Evolutionary conservation across 1,139 yeast genomes (phyloP).

Genomic region (Hansenula lynferdii): DNA sequence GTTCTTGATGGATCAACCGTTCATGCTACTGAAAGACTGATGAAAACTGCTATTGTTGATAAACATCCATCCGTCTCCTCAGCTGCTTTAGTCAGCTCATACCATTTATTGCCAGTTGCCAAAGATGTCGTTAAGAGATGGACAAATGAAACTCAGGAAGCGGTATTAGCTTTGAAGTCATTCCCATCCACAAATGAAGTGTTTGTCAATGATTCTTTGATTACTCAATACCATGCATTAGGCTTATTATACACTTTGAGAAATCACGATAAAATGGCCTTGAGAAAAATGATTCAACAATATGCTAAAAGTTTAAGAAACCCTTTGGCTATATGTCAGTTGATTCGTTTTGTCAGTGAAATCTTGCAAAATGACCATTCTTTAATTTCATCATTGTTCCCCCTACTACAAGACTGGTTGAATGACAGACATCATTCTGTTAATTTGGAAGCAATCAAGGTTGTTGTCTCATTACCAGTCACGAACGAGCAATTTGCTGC

Average conservation of each 20-base stretch:
- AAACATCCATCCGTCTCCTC: conserved; percentile 83
- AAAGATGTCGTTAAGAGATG: conserved; percentile 91
- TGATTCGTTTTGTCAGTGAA: conserved; percentile 77
- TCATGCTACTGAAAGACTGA: conserved; percentile 88
- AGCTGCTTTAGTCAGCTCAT: conserved; percentile 89
- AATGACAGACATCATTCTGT: conserved; percentile 87
- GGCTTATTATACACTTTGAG: conserved; percentile 86
- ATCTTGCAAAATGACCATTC: conserved; percentile 52
- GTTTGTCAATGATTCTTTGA: conserved; percentile 64
- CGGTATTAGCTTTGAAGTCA: conserved; percentile 59
- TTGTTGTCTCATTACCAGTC: conserved; percentile 62
- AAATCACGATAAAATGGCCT: conserved; percentile 90
- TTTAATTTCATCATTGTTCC: conserved; percentile 45
- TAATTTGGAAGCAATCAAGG: conserved; percentile 88
- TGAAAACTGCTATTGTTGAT: conserved; percentile 91
- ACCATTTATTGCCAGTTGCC: conserved; percentile 84
- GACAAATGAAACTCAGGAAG: conserved; percentile 90
- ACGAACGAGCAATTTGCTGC: conserved; percentile 57
- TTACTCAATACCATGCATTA: conserved; percentile 94
- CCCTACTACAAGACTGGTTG: conserved; percentile 65
- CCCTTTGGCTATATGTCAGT: conserved; percentile 77
- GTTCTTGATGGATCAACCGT: conserved; percentile 92
- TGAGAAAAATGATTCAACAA: conserved; percentile 84
- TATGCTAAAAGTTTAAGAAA: conserved; percentile 63
- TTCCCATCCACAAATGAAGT: conserved; percentile 42